phyloP scores from a whole-genome alignment of 805 yeast genomes.

The Saturnispora gosingensis region DNA sequence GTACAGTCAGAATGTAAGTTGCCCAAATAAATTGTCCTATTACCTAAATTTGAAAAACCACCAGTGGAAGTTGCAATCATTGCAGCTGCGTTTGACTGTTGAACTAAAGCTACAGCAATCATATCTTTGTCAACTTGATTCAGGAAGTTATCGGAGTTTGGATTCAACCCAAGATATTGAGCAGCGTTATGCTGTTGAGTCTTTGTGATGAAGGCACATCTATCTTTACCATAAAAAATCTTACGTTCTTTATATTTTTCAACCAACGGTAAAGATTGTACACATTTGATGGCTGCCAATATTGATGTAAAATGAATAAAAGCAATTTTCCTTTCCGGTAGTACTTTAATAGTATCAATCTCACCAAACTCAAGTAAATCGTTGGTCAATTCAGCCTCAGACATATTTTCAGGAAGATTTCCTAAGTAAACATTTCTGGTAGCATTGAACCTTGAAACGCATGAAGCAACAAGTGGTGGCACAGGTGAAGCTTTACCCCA shows the following conservation, averaged over 20 bases:
- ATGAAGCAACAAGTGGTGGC: conserved; percentile 62
- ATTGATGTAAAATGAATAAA: conserved; percentile 87
- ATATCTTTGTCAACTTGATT: conserved; percentile 48
- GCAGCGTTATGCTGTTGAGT: conserved; percentile 97
- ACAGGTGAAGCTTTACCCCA: conserved; percentile 85
- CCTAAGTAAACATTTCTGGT: conserved; percentile 92
- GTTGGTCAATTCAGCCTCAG: conserved; percentile 55
- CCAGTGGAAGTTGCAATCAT: conserved; percentile 93
- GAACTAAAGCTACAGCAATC: conserved; percentile 68
- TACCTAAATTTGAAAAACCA: conserved; percentile 85
- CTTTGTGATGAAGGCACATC: conserved; percentile 90
- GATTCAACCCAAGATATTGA: conserved; percentile 83
- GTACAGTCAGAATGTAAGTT: conserved; percentile 82
- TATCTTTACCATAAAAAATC: conserved; percentile 86
- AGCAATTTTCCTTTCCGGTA: conserved; percentile 75
- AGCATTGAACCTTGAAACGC: conserved; percentile 79
- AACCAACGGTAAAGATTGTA: conserved; percentile 58
- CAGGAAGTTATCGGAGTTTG: conserved; percentile 75
- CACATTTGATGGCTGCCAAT: conserved; percentile 78
- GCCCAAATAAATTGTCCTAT: conserved; percentile 87
- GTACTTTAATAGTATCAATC: conserved; percentile 75
- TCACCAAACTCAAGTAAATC: conserved; percentile 71
- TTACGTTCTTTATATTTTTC: conserved; percentile 68
- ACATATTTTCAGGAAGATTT: conserved; percentile 47
- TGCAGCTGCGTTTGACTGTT: conserved; percentile 96